A percentile compares a stretch with the other conserved stretches of the same genome.
Evolutionary conservation across 164 flowering plant species (phyloP).

Genomic region (Taxillus chinensis): DNA sequence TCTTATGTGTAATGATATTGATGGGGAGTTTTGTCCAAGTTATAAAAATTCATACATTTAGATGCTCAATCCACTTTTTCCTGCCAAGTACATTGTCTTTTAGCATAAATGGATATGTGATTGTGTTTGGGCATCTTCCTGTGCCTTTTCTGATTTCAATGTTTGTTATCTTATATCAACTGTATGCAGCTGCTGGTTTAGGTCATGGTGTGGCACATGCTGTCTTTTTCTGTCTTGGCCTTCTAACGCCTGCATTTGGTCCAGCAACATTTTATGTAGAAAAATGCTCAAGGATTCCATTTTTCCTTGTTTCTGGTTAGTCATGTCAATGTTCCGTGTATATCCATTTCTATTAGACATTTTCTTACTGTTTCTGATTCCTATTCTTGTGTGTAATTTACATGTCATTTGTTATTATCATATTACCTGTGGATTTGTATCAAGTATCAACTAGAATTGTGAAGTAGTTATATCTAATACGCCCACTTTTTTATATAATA

Average conservation of each 20-base stretch:
- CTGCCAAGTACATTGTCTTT: background rate
- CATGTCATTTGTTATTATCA: background rate
- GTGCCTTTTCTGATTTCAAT: background rate
- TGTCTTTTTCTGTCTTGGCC: conserved; percentile 88
- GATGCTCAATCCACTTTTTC: no score
- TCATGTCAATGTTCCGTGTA: background rate
- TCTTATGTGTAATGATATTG: no score
- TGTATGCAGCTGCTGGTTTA: conserved; percentile 85
- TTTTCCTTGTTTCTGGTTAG: conserved; percentile 88
- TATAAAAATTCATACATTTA: no score
- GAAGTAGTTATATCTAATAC: no score
- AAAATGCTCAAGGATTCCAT: conserved; percentile 70
- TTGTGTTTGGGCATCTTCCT: background rate
- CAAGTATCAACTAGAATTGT: no score
- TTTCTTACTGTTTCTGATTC: no score
- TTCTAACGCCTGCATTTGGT: conserved; percentile 92
- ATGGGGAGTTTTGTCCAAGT: no score
- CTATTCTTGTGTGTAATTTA: background rate
- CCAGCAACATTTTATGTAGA: conserved; percentile 83
- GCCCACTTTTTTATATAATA: no score
- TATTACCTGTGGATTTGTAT: no score
- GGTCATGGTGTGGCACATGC: conserved; percentile 98
- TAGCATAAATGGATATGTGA: background rate
- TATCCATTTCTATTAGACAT: background rate
- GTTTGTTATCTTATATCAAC: conserved; percentile 8